Conservation (phyloP, 371 early-diverging fungal species). For the Mucor indicus region DNA sequence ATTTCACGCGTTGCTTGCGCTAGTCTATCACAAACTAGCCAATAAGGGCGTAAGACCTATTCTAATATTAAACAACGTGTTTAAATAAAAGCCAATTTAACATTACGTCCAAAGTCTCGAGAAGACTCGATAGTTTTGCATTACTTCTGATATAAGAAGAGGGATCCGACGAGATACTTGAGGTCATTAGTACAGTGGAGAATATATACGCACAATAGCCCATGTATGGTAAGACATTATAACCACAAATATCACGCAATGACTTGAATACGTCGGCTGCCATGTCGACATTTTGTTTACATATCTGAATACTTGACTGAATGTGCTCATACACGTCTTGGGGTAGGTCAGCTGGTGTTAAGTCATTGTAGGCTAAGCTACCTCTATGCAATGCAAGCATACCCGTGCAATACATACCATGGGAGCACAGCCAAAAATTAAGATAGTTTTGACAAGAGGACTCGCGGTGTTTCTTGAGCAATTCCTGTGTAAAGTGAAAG, state of each 20-base stretch:
- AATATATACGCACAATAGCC: conserved; percentile 48
- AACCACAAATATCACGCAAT: conserved; percentile 34
- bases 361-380: conserved; percentile 42
- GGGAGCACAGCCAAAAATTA: conserved; percentile 38
- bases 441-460: conserved; percentile 32
- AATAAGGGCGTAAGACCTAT: conserved; percentile 27
- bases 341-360: conserved; percentile 15
- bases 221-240: conserved; percentile 43
- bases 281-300: conserved; percentile 31
- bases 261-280: conserved; percentile 35
- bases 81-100: neutral
- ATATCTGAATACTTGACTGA: conserved; percentile 23
- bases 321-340: conserved; percentile 19
- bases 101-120: conserved; percentile 20
- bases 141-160: conserved; percentile 31
- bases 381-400: conserved; percentile 40
- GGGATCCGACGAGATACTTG: conserved; percentile 34
- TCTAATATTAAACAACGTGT: neutral
- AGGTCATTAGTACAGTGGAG: conserved; percentile 47
- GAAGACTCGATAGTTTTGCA: conserved; percentile 25
- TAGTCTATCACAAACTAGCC: conserved; percentile 45
- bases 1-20: conserved; percentile 37
- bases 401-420: conserved; percentile 38
- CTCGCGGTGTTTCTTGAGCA: conserved; percentile 20
- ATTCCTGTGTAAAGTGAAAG: conserved; percentile 23